phyloP scores from a whole-genome alignment of 1,284 basidiomycete genomes.

The Rugosomyces carneus region DNA sequence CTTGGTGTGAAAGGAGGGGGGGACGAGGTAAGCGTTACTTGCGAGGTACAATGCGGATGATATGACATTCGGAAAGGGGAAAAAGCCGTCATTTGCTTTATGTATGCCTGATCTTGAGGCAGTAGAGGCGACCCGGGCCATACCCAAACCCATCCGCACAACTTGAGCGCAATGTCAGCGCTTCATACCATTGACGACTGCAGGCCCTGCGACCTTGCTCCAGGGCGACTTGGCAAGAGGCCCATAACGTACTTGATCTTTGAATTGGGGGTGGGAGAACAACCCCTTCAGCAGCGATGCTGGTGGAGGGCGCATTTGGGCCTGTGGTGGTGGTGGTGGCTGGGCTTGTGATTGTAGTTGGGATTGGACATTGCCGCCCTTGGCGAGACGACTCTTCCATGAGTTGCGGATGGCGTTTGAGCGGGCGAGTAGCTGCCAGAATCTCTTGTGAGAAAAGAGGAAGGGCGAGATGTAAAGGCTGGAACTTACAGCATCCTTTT shows the following conservation, averaged over 20 bases:
- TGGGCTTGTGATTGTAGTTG: conserved; percentile 9
- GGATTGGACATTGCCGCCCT: conserved; percentile 2
- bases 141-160: neutral
- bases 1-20: neutral
- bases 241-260: conserved; percentile 50
- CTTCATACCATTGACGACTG: conserved; percentile 54
- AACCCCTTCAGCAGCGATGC: conserved; percentile 1
- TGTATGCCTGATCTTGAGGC: neutral
- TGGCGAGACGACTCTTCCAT: conserved; percentile 58
- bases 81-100: neutral
- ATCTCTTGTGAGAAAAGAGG: conserved; percentile 6
- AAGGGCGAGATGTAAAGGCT: neutral
- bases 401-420: conserved; percentile 54
- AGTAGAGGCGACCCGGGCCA: neutral
- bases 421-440: conserved; percentile 56
- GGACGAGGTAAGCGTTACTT: neutral
- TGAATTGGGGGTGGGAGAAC: conserved; percentile 18
- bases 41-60: neutral
- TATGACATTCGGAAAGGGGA: neutral
- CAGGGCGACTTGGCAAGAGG: conserved; percentile 54
- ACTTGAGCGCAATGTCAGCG: conserved; percentile 34
- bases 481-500: conserved; percentile 71
- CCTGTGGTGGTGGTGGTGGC: conserved; percentile 9
- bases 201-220: conserved; percentile 70
- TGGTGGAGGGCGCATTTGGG: conserved; percentile 14